Evolutionary conservation across 2,329 filamentous ascomycete genomes (phyloP).

Genomic region (Pyrenochaeta sp.): DNA sequence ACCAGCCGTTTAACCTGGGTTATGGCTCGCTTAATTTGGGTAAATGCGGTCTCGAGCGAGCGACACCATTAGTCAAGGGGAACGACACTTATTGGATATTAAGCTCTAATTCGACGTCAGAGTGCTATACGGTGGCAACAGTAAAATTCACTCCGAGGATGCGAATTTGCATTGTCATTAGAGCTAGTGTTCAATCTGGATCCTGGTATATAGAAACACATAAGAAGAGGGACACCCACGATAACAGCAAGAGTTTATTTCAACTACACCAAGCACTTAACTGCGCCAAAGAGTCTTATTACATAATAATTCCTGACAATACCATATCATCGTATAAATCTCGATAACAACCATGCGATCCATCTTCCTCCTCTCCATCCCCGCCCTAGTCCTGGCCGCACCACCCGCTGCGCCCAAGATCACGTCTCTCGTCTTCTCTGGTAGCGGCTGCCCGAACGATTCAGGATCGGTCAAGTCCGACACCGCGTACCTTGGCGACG

Average conservation of each 20-base stretch:
- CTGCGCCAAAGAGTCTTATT: neutral
- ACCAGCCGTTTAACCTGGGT: slow-evolving; percentile 8
- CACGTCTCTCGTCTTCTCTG: slow-evolving; percentile 35
- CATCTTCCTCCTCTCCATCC: slow-evolving; percentile 22
- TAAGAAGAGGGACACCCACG: slow-evolving; percentile 8
- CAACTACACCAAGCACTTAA: neutral
- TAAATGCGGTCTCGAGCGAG: slow-evolving; percentile 23
- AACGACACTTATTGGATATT: slow-evolving; percentile 18
- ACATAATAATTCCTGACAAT: neutral
- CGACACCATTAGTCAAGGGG: slow-evolving; percentile 4
- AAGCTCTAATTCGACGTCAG: slow-evolving; percentile 26
- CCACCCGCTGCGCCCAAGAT: slow-evolving; percentile 34
- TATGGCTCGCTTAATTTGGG: slow-evolving; percentile 26
- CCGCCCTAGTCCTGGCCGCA: slow-evolving; percentile 25
- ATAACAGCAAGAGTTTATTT: neutral
- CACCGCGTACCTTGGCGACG: slow-evolving; percentile 28
- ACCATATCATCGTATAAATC: neutral
- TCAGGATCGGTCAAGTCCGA: slow-evolving; percentile 31
- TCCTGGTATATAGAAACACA: slow-evolving; percentile 17
- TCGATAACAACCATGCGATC: slow-evolving; percentile 19
- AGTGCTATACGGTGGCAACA: slow-evolving; percentile 29
- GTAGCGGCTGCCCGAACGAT: slow-evolving; percentile 38
- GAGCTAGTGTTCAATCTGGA: neutral
- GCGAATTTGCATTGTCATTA: neutral
- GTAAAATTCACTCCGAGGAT: slow-evolving; percentile 4